Percentiles rank a stretch among this genome's conserved stretches.
Conservation (phyloP, 148 eudicot species). For the Rhododendron ferrugineum region DNA sequence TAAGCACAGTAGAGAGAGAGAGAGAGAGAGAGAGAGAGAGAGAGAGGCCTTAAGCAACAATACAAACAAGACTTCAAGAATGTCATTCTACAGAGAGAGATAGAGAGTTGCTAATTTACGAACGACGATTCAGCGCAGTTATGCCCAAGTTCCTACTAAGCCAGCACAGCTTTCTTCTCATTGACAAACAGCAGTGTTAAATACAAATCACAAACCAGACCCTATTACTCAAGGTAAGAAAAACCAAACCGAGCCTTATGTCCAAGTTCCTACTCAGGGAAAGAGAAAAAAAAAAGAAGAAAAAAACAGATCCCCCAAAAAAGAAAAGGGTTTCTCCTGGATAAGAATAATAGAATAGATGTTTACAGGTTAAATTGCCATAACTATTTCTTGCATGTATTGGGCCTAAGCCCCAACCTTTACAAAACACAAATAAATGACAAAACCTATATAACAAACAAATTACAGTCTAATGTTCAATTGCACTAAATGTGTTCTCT, state of each 20-base stretch:
- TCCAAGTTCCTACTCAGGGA: too few species aligned
- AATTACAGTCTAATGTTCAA: slow-evolving; percentile 1
- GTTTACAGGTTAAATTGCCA: neutral
- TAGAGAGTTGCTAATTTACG: neutral
- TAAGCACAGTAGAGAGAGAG: neutral
- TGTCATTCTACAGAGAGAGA: too few species aligned
- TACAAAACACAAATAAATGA: neutral
- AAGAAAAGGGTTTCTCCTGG: neutral
- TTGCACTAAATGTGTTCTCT: neutral
- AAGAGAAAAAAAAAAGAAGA: too few species aligned
- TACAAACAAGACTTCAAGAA: too few species aligned
- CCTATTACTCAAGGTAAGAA: neutral
- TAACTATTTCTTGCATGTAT: neutral
- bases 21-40: too few species aligned
- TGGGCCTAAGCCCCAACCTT: slow-evolving; percentile 8
- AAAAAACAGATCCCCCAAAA: neutral
- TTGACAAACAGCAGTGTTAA: neutral
- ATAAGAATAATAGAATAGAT: neutral
- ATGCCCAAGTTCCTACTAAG: neutral
- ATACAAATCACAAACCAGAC: neutral
- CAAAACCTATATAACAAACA: neutral
- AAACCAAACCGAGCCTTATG: too few species aligned
- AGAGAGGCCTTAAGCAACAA: neutral
- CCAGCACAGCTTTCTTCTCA: neutral
- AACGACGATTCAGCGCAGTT: neutral